These are phyloP conservation scores for Phialocephala subalpina DNA, from an alignment of 2,329 filamentous ascomycete genomes.

Conservation along the genomic window DNA sequence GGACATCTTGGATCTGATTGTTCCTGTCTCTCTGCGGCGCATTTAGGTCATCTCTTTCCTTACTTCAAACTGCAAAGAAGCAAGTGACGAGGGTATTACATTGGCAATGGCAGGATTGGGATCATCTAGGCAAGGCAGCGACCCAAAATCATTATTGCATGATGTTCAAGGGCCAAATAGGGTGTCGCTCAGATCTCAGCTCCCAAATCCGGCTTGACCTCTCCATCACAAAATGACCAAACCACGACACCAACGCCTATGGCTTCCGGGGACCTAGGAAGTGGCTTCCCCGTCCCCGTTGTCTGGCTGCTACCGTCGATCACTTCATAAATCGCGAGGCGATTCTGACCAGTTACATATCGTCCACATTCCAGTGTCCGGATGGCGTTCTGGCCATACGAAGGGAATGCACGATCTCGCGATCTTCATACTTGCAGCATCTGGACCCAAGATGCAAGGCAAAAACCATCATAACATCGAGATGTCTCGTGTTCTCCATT, in stretches of 20 bases:
- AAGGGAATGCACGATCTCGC: background rate
- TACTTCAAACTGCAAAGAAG: conserved; percentile 22
- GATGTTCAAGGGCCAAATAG: background rate
- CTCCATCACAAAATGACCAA: conserved; percentile 19
- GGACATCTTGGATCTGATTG: conserved; percentile 16
- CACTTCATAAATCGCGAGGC: conserved; percentile 5
- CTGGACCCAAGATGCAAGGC: background rate
- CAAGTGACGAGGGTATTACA: conserved; percentile 9
- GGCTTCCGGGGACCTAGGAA: conserved; percentile 8
- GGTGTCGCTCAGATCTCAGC: conserved; percentile 4
- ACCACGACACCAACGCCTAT: background rate
- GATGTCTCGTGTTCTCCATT: background rate
- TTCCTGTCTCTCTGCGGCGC: conserved; percentile 24
- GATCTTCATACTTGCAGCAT: conserved; percentile 13
- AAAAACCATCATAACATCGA: background rate
- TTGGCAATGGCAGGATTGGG: background rate
- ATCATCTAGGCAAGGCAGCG: conserved; percentile 1
- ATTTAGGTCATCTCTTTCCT: conserved; percentile 19
- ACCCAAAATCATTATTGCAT: background rate
- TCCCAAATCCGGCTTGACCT: conserved; percentile 13
- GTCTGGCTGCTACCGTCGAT: conserved; percentile 22
- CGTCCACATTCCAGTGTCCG: conserved; percentile 14
- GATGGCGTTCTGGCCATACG: background rate
- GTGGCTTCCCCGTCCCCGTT: conserved; percentile 23
- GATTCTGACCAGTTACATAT: conserved; percentile 25